phyloP scores from a whole-genome alignment of 805 yeast species.

The Myxozyma monticola region DNA sequence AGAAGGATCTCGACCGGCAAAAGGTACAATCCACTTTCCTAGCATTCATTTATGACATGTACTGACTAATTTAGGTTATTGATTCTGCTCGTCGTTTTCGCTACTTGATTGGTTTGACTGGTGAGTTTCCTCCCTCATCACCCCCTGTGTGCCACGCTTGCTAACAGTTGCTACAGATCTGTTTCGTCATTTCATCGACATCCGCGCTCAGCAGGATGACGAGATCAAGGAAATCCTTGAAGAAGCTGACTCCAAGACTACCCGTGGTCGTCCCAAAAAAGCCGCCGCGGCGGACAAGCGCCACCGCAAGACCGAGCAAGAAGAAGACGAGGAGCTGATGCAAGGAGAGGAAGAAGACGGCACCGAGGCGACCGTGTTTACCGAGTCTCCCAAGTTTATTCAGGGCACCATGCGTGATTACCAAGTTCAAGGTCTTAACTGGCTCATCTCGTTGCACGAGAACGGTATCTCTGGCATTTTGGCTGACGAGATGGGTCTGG shows the following conservation, averaged over 20 bases:
- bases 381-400: slow-evolving; percentile 80
- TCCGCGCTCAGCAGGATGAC: slow-evolving; percentile 76
- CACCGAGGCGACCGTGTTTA: slow-evolving; percentile 62
- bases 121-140: slow-evolving; percentile 3
- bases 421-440: slow-evolving; percentile 91
- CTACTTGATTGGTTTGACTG: slow-evolving; percentile 73
- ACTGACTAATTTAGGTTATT: slow-evolving; percentile 40
- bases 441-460: slow-evolving; percentile 88
- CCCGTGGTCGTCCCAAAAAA: slow-evolving; percentile 30
- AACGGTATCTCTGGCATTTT: slow-evolving; percentile 87
- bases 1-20: slow-evolving; percentile 28
- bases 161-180: slow-evolving; percentile 48
- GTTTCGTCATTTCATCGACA: slow-evolving; percentile 83
- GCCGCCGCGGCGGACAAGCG: slow-evolving; percentile 44
- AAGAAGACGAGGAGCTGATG: slow-evolving; percentile 90
- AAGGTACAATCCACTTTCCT: slow-evolving; percentile 15
- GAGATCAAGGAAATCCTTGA: slow-evolving; percentile 47
- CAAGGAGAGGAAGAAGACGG: slow-evolving; percentile 69
- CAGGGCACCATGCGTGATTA: slow-evolving; percentile 81
- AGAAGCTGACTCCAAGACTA: slow-evolving; percentile 36
- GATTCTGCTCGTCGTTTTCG: slow-evolving; percentile 79
- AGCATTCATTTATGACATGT: neutral
- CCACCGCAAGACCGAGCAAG: slow-evolving; percentile 87
- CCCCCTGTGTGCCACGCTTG: neutral
- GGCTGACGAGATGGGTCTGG: slow-evolving; percentile 98